Evolutionary conservation across 306 rosid species (phyloP).

Genomic region (Vicia sativa): DNA sequence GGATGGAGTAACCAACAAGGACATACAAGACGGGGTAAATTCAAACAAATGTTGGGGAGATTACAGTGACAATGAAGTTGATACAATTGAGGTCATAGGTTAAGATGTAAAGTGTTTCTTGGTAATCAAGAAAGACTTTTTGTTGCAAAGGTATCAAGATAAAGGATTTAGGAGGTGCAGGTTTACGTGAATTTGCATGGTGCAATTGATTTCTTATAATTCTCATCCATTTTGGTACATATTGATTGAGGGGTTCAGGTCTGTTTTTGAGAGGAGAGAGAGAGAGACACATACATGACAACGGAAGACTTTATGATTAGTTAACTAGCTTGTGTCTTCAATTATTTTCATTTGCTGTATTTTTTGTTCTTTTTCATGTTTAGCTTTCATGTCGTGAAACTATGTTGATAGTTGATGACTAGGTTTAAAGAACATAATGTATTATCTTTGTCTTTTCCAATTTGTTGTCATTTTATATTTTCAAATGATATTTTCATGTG

Average conservation of each 20-base stretch:
- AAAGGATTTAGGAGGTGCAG: too few species aligned
- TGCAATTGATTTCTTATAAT: constrained; percentile 36
- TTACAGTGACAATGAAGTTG: constrained; percentile 84
- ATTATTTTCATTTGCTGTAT: constrained; percentile 39
- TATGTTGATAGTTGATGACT: constrained; percentile 35
- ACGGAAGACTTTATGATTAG: constrained; percentile 45
- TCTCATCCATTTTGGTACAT: constrained; percentile 31
- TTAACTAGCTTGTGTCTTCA: constrained; percentile 32
- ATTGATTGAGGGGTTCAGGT: constrained; percentile 35
- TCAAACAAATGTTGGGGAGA: constrained; percentile 89
- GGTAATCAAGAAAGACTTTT: constrained; percentile 13
- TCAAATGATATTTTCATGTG: background rate
- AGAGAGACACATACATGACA: constrained; percentile 42
- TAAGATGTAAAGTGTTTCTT: constrained; percentile 43
- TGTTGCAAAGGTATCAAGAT: constrained; percentile 37
- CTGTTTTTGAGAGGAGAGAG: constrained; percentile 44
- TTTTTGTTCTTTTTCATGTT: constrained; percentile 29
- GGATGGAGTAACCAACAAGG: constrained; percentile 44
- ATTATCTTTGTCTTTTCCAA: constrained; percentile 21
- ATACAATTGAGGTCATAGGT: constrained; percentile 60
- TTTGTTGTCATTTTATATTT: background rate
- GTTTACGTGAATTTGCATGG: too few species aligned
- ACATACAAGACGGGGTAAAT: constrained; percentile 48
- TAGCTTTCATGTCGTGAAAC: constrained; percentile 40
- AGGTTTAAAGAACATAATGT: constrained; percentile 43